phyloP scores from a whole-genome alignment of 2,329 filamentous ascomycete genomes.

The Aureobasidium vineae region DNA sequence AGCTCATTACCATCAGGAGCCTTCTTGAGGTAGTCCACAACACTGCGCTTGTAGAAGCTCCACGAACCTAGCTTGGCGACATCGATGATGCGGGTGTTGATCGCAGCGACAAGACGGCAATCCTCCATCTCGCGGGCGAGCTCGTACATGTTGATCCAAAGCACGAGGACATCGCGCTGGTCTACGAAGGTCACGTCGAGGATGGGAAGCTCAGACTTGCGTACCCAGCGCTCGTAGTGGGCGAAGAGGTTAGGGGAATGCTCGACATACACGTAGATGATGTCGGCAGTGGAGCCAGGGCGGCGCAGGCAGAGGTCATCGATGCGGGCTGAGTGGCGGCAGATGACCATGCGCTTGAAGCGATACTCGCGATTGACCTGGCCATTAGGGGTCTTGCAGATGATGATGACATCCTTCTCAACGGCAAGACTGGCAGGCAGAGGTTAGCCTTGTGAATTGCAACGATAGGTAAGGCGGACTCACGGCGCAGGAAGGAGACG shows the following conservation, averaged over 20 bases:
- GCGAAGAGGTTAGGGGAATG: not conserved
- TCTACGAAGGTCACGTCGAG: not conserved
- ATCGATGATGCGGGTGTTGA: not conserved
- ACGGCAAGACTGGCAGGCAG: not conserved
- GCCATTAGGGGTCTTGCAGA: not conserved
- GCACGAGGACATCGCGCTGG: not conserved
- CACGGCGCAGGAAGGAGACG: not conserved
- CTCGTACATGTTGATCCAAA: slow-evolving; percentile 5
- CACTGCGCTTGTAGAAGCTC: slow-evolving; percentile 15
- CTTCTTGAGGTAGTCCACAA: not conserved
- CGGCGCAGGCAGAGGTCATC: not conserved
- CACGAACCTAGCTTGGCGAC: not conserved
- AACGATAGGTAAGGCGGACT: not conserved
- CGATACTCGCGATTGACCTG: not conserved
- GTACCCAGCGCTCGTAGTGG: slow-evolving; percentile 19
- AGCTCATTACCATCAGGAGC: not conserved
- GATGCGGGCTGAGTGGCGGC: not conserved
- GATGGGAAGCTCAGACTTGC: not conserved
- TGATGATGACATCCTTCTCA: slow-evolving; percentile 1
- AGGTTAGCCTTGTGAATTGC: not conserved
- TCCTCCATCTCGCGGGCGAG: slow-evolving; percentile 6
- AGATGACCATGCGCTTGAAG: not conserved
- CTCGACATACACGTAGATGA: not conserved
- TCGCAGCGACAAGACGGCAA: not conserved
- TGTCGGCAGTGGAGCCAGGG: not conserved